Conservation (phyloP, 352 stramenopile genomes). For the Globisporangium paddicum region DNA sequence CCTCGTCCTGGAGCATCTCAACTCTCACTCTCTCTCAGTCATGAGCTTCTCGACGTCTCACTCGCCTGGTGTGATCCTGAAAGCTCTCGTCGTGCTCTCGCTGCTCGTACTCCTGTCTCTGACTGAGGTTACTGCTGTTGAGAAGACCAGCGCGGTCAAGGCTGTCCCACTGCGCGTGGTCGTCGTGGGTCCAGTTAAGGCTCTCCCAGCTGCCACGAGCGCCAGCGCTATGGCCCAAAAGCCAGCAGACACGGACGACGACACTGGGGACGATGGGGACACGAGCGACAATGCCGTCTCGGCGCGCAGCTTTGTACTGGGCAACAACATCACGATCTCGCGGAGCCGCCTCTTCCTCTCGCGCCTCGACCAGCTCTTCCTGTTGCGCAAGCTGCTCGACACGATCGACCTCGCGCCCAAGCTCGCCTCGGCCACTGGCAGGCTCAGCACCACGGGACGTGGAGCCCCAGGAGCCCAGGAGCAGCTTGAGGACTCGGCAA, state of each 20-base stretch:
- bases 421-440: background rate
- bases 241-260: background rate
- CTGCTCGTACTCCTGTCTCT: background rate
- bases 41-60: background rate
- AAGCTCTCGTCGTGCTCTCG: background rate
- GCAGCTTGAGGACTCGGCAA: background rate
- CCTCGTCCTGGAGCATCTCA: background rate
- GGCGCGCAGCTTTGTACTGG: slow-evolving; percentile 1
- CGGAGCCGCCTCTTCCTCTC: slow-evolving; percentile 14
- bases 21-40: background rate
- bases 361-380: slow-evolving; percentile 7
- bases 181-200: background rate
- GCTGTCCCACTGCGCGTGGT: background rate
- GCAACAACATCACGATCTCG: slow-evolving; percentile 15
- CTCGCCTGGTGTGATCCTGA: background rate
- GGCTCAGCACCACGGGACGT: background rate
- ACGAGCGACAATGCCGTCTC: background rate
- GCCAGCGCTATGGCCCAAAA: background rate
- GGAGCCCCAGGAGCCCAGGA: background rate
- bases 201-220: background rate
- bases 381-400: slow-evolving; percentile 8
- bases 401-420: slow-evolving; percentile 11
- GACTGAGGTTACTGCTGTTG: background rate
- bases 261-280: background rate
- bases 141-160: background rate